Conservation (phyloP, 768 basidiomycete species). For the Sarcodon aspratus region DNA sequence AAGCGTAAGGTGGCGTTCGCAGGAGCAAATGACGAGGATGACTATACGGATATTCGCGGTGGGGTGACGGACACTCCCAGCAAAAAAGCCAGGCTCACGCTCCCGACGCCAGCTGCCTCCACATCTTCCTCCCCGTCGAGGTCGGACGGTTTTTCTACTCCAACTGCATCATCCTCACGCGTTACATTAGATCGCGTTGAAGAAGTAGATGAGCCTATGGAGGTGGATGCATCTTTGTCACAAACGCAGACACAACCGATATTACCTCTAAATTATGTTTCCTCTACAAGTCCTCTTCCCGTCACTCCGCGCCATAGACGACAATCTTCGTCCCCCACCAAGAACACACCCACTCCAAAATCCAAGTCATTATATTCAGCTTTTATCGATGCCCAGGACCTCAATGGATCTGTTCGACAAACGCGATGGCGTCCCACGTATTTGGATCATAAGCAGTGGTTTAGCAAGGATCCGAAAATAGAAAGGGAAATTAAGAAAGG, state of each 20-base stretch:
- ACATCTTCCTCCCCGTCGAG: neutral
- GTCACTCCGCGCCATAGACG: too few relatives aligned
- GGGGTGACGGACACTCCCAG: constrained; percentile 12
- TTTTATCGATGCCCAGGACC: too few relatives aligned
- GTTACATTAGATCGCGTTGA: constrained; percentile 4
- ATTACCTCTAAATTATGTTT: too few relatives aligned
- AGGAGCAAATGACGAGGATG: neutral
- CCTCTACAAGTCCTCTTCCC: too few relatives aligned
- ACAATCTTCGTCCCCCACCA: too few relatives aligned
- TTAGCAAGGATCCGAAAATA: constrained; percentile 10
- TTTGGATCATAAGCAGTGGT: constrained; percentile 16
- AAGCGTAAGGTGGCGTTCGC: constrained; percentile 17
- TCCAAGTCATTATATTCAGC: too few relatives aligned
- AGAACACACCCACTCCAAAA: too few relatives aligned
- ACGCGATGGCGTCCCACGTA: constrained; percentile 11
- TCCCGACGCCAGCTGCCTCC: constrained; percentile 2
- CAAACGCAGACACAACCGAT: neutral
- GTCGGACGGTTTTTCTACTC: neutral
- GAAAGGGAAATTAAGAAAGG: constrained; percentile 9
- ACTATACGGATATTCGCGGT: neutral
- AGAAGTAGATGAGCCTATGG: neutral
- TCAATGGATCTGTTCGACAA: too few relatives aligned
- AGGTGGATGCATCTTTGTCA: too few relatives aligned
- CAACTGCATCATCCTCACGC: constrained; percentile 5
- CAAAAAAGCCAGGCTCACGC: constrained; percentile 11